Base-by-base conservation (phyloP, 768 basidiomycete species). In the Lactifluus volemus region DNA sequence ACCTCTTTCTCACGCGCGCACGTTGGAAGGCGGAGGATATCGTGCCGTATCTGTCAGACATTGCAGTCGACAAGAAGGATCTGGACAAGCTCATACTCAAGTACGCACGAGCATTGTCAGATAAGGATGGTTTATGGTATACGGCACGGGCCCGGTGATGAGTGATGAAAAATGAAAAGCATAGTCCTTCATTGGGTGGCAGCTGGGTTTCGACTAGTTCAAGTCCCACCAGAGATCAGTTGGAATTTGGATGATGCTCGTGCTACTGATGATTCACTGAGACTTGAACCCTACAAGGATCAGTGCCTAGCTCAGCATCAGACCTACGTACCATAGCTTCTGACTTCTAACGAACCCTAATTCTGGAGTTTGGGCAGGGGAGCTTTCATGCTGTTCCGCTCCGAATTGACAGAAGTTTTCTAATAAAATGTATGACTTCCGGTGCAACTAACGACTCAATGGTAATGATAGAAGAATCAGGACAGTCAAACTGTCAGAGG, bases 41-140 rank as follows among this genome's bases (percentile, higher is more conserved):
- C 61, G 73, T 75, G 30, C 89, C 88, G 4, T 98, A 95, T 74
- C 74, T 98, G 12, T 73, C 77, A 6, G 92, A 92, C 63, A 84
- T 97, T 58, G 86, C 86, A 0, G 77, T 93, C n/a, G 85, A 91
- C 69, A 74, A 77, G 8, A 96, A 97, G 72, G 92, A 92, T 68
- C 79, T 89, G 44, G 95, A 98, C 70, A 92, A 86, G 70, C 70
- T 96, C 63, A 74, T 97, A 42, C 80, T 92, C 47, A 98, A 93
- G 74, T 90, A 88, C 68, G 90, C 90, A 39, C 78, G 95, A 49
- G 82, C 89, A 3, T 79, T 85, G 47, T 89, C 86, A 54, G 86
- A 89, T 54, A 68, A 77, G 0, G 77, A 81, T 11, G 87, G 86
- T 0, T 71, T 82, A 39, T 89, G 83, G 80, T 96, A 92, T 71